Evolutionary conservation across 371 early-diverging fungal species (phyloP), one percentile per base, ranked within the genome.

Genomic region (Dichotomocladium elegans): DNA sequence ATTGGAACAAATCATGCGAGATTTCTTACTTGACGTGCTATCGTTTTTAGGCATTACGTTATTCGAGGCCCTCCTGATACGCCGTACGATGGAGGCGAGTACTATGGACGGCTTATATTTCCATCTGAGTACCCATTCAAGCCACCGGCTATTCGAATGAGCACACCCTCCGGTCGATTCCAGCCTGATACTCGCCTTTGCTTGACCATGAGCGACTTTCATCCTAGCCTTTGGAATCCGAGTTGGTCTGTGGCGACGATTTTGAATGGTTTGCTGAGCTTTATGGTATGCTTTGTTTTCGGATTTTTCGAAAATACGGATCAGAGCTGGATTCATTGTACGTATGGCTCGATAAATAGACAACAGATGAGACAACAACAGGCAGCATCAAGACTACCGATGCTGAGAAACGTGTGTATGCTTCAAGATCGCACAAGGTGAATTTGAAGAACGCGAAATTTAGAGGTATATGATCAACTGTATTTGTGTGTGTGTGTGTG

Each of bases 171-270:
- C 54, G 88, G 92, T 34, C 88, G 98, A 25, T 98, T 98, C 61
- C 87, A 91, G 58, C 85, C 89, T 8, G 89, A 94, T 64, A 89
- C 90, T 35, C 77, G 92, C 53, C 86, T 98, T 14, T 98, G 99
- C 66, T 75, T 94, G 53, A 87, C 90, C 55, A 96, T 96, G 95
- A 89, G 89, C 61, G 95, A 96, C 78, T 96, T 92, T 66, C 98
- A 93, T 60, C 92, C 88, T 27, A 86, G 82, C 63, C 82, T 88
- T 30, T 98, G 97, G 98, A 98, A 96, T 68, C 97, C 97, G 3
- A 90, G 92, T 46, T 96, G 97, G 99, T 91, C 92, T 33, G 96
- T 96, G 7, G 72, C 94, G 4, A 95, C 97, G 0, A 96, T 98
- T 47, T 69, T 98, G 49, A 95, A 89, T 51, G 99, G 99, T 4